Percentiles rank a stretch among this genome's conserved stretches.
Evolutionary conservation across 2,329 filamentous ascomycete genomes (phyloP).

Genomic region (Daldinia eschscholtzii): DNA sequence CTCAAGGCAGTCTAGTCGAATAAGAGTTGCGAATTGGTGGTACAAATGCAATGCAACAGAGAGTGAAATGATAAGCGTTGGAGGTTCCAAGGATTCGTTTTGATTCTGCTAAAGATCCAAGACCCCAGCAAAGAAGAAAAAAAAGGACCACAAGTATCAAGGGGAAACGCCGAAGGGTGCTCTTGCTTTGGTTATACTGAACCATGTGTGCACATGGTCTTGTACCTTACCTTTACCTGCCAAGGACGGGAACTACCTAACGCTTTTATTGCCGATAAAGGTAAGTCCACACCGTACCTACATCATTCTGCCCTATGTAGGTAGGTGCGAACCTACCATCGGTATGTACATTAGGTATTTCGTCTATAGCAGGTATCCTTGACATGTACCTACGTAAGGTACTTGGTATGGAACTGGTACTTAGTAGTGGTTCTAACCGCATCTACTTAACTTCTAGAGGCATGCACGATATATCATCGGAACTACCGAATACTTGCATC

Average conservation of each 20-base stretch:
- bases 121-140: constrained; percentile 8
- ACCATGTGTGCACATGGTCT: constrained; percentile 8
- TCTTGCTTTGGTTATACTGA: constrained; percentile 12
- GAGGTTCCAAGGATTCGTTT: constrained; percentile 25
- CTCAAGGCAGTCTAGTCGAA: constrained; percentile 15
- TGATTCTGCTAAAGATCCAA: constrained; percentile 22
- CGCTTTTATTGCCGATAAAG: constrained; percentile 15
- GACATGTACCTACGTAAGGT: neutral
- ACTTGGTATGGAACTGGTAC: neutral
- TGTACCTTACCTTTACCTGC: constrained; percentile 25
- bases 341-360: neutral
- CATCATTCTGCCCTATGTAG: constrained; percentile 13
- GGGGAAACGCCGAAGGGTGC: constrained; percentile 26
- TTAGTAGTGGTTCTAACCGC: no score
- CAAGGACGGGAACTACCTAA: constrained; percentile 21
- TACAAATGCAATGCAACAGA: constrained; percentile 40
- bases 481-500: neutral
- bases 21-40: constrained; percentile 34
- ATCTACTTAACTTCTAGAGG: neutral
- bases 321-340: constrained; percentile 1
- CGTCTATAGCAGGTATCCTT: neutral
- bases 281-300: constrained; percentile 18
- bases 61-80: constrained; percentile 32
- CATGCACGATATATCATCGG: constrained; percentile 3
- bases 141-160: neutral